These are phyloP conservation scores for Chlamydomonas applanata DNA, from an alignment of 139 green algal genomes.

Conservation along the genomic window DNA sequence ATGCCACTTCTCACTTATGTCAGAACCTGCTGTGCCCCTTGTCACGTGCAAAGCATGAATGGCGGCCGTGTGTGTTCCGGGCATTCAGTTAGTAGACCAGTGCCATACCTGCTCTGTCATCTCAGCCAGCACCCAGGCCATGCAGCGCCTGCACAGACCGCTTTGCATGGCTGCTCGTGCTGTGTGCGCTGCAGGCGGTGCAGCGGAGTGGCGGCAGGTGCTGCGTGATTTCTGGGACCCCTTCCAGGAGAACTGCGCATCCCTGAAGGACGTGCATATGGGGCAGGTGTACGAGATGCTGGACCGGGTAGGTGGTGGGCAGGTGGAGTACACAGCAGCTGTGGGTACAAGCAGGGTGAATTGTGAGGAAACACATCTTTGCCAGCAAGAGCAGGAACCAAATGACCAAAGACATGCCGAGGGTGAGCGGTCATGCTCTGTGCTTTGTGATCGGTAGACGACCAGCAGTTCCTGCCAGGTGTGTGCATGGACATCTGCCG, in stretches of 20 bases:
- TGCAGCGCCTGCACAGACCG: not conserved
- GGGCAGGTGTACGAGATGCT: constrained; percentile 66
- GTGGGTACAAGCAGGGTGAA: no score
- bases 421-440: no score
- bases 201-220: constrained; percentile 46
- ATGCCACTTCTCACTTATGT: no score
- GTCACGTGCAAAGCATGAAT: not conserved
- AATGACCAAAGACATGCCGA: no score
- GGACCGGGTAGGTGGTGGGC: constrained; percentile 29
- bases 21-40: no score
- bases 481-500: not conserved
- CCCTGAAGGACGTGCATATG: constrained; percentile 29
- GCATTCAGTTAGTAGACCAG: not conserved
- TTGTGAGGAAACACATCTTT: no score
- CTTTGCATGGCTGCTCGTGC: not conserved
- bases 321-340: not conserved
- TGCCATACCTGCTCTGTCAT: not conserved
- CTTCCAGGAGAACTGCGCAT: constrained; percentile 44
- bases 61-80: not conserved
- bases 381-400: no score
- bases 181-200: constrained; percentile 34
- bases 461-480: not conserved
- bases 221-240: constrained; percentile 66
- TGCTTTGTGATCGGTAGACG: no score
- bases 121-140: not conserved